Base-by-base conservation (phyloP, 257 asterid genomes). In the Perilla frutescens region DNA sequence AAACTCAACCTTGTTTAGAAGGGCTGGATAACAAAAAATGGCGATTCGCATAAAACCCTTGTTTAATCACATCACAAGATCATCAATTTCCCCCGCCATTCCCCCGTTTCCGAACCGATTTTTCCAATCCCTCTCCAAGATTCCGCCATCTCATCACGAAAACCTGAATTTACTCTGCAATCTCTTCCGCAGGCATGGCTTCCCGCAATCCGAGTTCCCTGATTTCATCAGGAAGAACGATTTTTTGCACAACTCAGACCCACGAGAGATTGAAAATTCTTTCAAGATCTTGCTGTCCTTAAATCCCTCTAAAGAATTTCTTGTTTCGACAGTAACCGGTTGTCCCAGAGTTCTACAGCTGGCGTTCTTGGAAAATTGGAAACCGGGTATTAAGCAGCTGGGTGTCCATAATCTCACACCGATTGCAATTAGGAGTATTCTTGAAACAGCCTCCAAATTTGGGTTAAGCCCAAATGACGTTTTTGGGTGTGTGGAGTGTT, bases 161-260 rank as follows among this genome's bases (percentile, higher is more conserved):
- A 78, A 78, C 67, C 79, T 85, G 36, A 70, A 70, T 57, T 41
- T 87, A 31, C 80, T 88, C 73, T 75, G 84, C 50, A 81, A 45
- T 77, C 83, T 87, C 70, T 85, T 93, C 77, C 86, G 74, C 58
- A 84, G 85, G 81, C 85, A 91, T 61, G 97, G 93, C 44, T 88
- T 89, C 72, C 82, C 88, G 20, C 82, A 81, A 47, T 68, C 78
- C 36, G 76, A 80, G 7, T 51, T 87, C 66, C 83, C 81, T 2
- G 45, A 69, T 71, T 89, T 91, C 70, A 81, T 93, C 8, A 73
- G 65, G 65, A 83, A 71, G 66, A 87, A 87, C 51, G 83, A 64
- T 0, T 82, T 80, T 81, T 79, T 93, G 49, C 87, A 82, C 41
- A 60, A 78, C 31, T 82, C 82, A 45, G 71, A 68, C 66, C 79